A percentile compares a stretch with the other conserved stretches of the same genome.
phyloP scores from a whole-genome alignment of 805 yeast genomes.

The Metschnikowia arizonensis region DNA sequence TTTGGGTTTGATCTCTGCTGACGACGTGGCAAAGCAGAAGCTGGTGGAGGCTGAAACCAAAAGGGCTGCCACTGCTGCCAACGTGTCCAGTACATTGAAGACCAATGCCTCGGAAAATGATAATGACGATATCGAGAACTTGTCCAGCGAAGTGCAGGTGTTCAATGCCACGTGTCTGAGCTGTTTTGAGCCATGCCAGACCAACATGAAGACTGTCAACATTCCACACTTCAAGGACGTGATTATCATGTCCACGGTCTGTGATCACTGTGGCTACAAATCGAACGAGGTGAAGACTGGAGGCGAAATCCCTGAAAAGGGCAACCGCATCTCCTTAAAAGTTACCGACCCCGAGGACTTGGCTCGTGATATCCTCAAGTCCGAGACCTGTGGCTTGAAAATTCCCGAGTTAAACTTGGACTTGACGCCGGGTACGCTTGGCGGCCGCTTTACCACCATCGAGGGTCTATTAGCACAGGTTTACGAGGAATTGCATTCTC shows the following conservation, averaged over 20 bases:
- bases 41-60: constrained; percentile 48
- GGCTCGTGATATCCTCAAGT: constrained; percentile 88
- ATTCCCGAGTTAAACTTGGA: constrained; percentile 89
- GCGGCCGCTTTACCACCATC: constrained; percentile 95
- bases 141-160: constrained; percentile 86
- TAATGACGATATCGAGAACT: constrained; percentile 77
- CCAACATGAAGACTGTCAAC: constrained; percentile 94
- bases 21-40: constrained; percentile 48
- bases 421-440: constrained; percentile 92
- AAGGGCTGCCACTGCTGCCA: constrained; percentile 37
- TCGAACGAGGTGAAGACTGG: constrained; percentile 98
- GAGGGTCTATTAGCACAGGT: constrained; percentile 93
- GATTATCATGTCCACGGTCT: constrained; percentile 89
- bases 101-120: constrained; percentile 33
- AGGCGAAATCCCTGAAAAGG: constrained; percentile 88
- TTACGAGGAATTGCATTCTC: constrained; percentile 76
- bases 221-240: constrained; percentile 99
- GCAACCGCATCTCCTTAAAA: constrained; percentile 64
- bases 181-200: constrained; percentile 75
- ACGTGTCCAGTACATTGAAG: constrained; percentile 24
- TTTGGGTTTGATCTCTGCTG: constrained; percentile 75
- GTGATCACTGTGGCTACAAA: constrained; percentile 91
- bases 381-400: constrained; percentile 83
- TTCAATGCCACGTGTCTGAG: constrained; percentile 91
- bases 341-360: constrained; percentile 90